phyloP scores from a whole-genome alignment of 139 green algal genomes.

The Volvox reticuliferus region DNA sequence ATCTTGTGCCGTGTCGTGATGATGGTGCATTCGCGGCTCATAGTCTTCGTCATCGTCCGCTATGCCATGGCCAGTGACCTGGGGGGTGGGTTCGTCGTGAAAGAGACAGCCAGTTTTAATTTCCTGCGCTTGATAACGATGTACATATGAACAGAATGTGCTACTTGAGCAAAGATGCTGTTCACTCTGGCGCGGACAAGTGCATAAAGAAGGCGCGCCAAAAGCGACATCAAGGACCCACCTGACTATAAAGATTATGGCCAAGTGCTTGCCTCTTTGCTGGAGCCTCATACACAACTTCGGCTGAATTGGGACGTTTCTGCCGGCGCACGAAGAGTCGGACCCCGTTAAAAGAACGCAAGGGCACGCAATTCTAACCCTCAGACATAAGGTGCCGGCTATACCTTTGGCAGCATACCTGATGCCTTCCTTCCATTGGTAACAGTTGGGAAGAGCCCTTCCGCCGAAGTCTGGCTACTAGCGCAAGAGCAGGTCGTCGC shows the following conservation, averaged over 20 bases:
- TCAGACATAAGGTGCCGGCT: not conserved
- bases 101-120: not conserved
- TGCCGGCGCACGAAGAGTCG: not conserved
- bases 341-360: not conserved
- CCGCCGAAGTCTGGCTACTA: no score
- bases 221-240: not conserved
- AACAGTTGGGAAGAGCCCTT: not conserved
- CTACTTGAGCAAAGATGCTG: not conserved
- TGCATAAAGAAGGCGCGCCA: not conserved
- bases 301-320: conserved; percentile 12
- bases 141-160: not conserved
- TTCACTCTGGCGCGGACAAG: no score
- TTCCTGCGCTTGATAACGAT: not conserved
- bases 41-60: conserved; percentile 32
- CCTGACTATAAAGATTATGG: conserved; percentile 5
- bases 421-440: conserved; percentile 11
- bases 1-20: not conserved
- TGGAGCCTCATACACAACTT: not conserved
- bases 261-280: conserved; percentile 20
- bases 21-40: not conserved
- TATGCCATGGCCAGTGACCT: conserved; percentile 2
- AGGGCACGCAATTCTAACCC: not conserved
- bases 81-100: not conserved
- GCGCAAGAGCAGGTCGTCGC: not conserved
- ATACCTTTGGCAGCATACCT: not conserved